Base-by-base conservation (phyloP, 2,329 filamentous ascomycete genomes). In the Penicillium olsonii region DNA sequence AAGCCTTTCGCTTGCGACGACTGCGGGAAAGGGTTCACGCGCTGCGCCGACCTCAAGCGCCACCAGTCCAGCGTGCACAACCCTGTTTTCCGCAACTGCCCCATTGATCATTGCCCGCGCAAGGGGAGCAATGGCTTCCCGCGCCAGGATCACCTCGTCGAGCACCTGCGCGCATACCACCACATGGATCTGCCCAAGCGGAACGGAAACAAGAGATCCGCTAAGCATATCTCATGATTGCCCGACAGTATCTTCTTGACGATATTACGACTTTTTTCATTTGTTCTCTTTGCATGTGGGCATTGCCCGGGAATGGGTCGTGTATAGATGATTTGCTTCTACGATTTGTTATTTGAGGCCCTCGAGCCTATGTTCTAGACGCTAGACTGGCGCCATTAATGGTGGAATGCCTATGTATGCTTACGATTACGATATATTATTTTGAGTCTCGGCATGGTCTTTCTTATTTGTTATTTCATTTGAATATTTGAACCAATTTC, bases 131-230 rank as follows among this genome's bases (percentile, higher is more conserved):
- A 73, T 51, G 81, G 80, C 0, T 84, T 84, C 58, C 77, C 78
- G 4, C 72, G 82, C 5, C 71, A 75, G 44, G 82, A 85, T 58
- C 82, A 84, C 59, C 68, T 83, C 34, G 73, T 72, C 33, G 82
- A 84, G 59, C 82, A 85, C 62, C 63, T 80, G 44, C 69, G 82
- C 44, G 78, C 78, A 37, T 81, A 77, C 52, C 82, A 84, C 60
- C 73, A 77, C 46, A 64, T 75, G 38, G 70, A 78, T 27, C 62
- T 77, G 15, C 70, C 72, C 2, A 74, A 75, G 61, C 70, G 71
- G 1, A 57, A 62, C 12, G 58, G 62, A 12, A 61, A 65, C 46
- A 69, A 68, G 59, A 62, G 65, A 20, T 55, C 58, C 9, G 53
- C 54, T 18, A 61, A 60, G 48, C 47, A 53, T 15, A 53, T 47